Percentiles rank a stretch among this genome's conserved stretches.
These are phyloP conservation scores for Phytophthora europaea DNA, from an alignment of 352 stramenopile genomes.

Conservation along the genomic window DNA sequence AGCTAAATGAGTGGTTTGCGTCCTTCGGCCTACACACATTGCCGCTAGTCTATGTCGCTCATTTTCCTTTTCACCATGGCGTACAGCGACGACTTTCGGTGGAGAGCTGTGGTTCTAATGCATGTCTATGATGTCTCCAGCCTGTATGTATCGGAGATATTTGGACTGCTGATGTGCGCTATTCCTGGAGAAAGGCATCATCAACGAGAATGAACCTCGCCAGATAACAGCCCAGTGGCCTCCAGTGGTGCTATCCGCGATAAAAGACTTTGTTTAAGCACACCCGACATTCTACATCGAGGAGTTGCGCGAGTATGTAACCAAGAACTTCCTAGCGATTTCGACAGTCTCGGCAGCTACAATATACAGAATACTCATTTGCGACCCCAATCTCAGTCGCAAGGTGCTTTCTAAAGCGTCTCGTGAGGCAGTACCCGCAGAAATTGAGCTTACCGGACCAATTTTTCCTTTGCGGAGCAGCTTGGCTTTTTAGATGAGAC, in stretches of 20 bases:
- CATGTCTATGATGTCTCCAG: slow-evolving; percentile 9
- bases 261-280: background rate
- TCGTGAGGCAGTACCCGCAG: slow-evolving; percentile 3
- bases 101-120: background rate
- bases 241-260: background rate
- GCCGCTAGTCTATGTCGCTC: too few relatives aligned
- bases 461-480: background rate
- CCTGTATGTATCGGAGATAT: slow-evolving; percentile 1
- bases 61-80: background rate
- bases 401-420: slow-evolving; percentile 10
- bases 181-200: background rate
- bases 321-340: too few relatives aligned
- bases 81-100: slow-evolving; percentile 12
- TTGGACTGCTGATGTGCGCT: slow-evolving; percentile 8
- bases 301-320: slow-evolving; percentile 7
- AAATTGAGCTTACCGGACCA: background rate
- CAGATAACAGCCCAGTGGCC: background rate
- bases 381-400: slow-evolving; percentile 3
- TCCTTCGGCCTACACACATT: too few relatives aligned
- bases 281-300: slow-evolving; percentile 19
- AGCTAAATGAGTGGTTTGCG: too few relatives aligned
- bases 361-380: too few relatives aligned
- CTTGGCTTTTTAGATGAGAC: background rate
- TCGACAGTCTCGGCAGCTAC: too few relatives aligned
- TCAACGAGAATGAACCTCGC: background rate